Evolutionary conservation across 495 filamentous ascomycete genomes (phyloP), one percentile per base, ranked within the genome.

Genomic region (Podospora australis): DNA sequence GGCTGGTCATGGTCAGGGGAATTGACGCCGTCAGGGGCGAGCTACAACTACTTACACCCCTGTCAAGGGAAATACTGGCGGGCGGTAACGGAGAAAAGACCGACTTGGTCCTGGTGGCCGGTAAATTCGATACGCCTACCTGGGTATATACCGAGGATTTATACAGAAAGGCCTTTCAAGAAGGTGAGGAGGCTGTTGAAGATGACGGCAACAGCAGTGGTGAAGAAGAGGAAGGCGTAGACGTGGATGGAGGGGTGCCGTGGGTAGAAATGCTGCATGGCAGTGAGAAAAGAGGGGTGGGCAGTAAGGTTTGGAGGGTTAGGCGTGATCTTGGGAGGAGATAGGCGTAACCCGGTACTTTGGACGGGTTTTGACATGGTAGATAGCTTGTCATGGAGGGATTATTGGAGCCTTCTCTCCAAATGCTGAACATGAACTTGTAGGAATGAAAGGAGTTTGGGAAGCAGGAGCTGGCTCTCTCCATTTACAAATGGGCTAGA

Each of bases 81-180:
- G 52, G 65, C 38, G 56, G 58, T 2, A 50, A 61, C 2, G 53
- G 21, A 1, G 70, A 63, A 9, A 60, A 63, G 21, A n/a, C n/a
- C n/a, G 53, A 67, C 20, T 60, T 80, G 23, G 73, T 79, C 3
- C 62, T 82, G n/a, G 70, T 83, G 5, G 70, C 70, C 34, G 79
- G 79, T 3, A 76, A 70, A 59, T 75, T 79, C 36, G 78, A 81
- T 49, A 60, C 75, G 8, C 79, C 80, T 2, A 72, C 59, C 8
- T 83, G 78, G 80, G 75, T 74, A 10, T 81, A 79, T 47, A 68
- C 68, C 1, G 78, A 82, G 52, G 71, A 75, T 13, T 42, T 78
- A 4, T 65, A 70, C 38, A 48, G 53, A 42, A 23, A 40, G 13
- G 57, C 55, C 2, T 57, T 36, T 11, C 55, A 4, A 0, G 52